Base-by-base conservation (phyloP, 148 eudicot species). In the Chenopodium berlandieri region DNA sequence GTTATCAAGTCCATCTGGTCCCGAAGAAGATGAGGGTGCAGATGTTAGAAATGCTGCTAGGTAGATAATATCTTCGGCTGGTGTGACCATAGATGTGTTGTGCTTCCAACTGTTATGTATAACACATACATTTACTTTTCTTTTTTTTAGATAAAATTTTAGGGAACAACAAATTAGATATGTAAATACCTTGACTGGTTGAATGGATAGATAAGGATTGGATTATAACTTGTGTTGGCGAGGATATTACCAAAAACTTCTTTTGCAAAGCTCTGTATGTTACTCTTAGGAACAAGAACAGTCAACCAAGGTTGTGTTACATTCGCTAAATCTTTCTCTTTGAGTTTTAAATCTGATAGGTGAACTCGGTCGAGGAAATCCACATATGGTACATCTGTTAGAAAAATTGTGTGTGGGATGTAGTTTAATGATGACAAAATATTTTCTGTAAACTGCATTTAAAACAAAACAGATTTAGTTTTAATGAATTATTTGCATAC, bases 291-390 rank as follows among this genome's bases (percentile, higher is more conserved):
- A 75, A 94, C 84, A 22, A 94, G 86, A 84, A 94, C 92, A 84
- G 90, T 94, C 52, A 93, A 86, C 98, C 98, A 94, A 32, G 98
- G 98, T 77, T 93, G 94, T 79, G 95, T 92, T 19, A 92, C 84
- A 8, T 94, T 94, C 92, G 94, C 91, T 70, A 92, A 79, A 58
- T 94, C 92, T 66, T 87, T 89, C 34, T 89, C 90, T 48, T 89
- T 75, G 58, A 94, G 93, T 76, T 90, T 91, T 75, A 87, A 75
- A 78, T 91, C 97, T 14, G 95, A 87, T 23, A 88, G 79, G 79
- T 94, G 97, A 40, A 94, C 93, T 69, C 98, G 89, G 77, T 94
- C 88, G 52, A 94, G 88, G 81, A 94, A 94, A 46, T 93, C 92
- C 66, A 94, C 83, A 63, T 94, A 94, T 8, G 98, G 77, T 58